These are phyloP conservation scores for Umbelopsis sp. DNA, from an alignment of 371 early-diverging fungal genomes.

Conservation along the genomic window DNA sequence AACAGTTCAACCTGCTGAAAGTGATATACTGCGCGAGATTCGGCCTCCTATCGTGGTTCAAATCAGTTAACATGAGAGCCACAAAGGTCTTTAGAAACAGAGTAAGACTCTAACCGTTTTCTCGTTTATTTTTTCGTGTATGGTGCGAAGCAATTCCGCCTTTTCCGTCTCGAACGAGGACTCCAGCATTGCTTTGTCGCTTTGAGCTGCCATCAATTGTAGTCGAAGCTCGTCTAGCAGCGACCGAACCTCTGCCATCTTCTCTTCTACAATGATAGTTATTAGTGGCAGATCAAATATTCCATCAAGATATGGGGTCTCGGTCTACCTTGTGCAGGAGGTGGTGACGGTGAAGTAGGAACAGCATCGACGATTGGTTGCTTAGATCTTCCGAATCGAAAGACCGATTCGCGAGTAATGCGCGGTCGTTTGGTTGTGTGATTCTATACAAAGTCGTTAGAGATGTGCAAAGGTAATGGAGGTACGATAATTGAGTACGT, in stretches of 20 bases:
- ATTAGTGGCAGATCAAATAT: not conserved
- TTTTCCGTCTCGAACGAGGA: not conserved
- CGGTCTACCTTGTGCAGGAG: conserved; percentile 9
- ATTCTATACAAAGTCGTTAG: not conserved
- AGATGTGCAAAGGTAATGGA: too few relatives aligned
- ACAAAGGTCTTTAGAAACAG: not conserved
- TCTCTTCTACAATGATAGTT: not conserved
- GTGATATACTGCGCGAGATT: conserved; percentile 12
- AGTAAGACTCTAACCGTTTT: not conserved
- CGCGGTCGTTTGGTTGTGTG: conserved; percentile 10
- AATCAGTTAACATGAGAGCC: not conserved
- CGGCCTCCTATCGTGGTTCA: not conserved
- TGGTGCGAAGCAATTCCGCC: conserved; percentile 11
- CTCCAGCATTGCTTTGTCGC: conserved; percentile 14
- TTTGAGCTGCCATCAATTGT: conserved; percentile 15
- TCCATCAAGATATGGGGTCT: not conserved
- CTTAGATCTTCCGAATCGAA: conserved; percentile 13
- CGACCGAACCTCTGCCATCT: conserved; percentile 7
- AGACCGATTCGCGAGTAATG: conserved; percentile 9
- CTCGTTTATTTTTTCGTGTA: not conserved
- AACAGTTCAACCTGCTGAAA: conserved; percentile 7
- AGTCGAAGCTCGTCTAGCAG: conserved; percentile 10
- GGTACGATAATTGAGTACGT: too few relatives aligned
- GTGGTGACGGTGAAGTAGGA: conserved; percentile 9
- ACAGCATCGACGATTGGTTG: not conserved